phyloP scores from a whole-genome alignment of 441 rosid genomes.

The Bocquillonia castaneifolia region DNA sequence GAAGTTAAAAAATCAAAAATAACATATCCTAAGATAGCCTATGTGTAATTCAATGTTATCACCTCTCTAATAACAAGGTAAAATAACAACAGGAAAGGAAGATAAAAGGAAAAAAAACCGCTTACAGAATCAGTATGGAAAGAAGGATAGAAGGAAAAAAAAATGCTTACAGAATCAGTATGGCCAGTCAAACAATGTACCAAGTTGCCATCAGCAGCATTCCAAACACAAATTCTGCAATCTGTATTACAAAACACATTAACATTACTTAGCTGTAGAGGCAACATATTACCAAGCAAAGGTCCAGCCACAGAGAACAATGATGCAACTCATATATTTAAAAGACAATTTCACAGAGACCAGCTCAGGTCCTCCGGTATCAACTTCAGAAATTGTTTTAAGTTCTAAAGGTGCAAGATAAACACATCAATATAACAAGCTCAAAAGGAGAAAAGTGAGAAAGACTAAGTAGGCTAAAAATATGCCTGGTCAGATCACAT shows the following conservation, averaged over 20 bases:
- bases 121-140: no score
- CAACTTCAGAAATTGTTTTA: background rate
- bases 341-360: background rate
- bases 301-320: conserved; percentile 3
- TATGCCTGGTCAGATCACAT: background rate
- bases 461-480: background rate
- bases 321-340: background rate
- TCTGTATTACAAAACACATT: conserved; percentile 45
- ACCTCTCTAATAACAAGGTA: no score
- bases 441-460: background rate
- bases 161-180: conserved; percentile 75
- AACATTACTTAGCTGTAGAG: conserved; percentile 16
- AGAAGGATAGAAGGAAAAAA: background rate
- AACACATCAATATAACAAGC: background rate
- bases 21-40: background rate
- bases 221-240: conserved; percentile 99
- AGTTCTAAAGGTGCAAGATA: background rate
- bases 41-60: background rate
- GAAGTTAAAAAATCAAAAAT: conserved; percentile 1
- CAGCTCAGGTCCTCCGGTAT: conserved; percentile 2
- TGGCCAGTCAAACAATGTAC: conserved; percentile 98
- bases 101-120: no score
- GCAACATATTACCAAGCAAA: conserved; percentile 1
- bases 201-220: conserved; percentile 94
- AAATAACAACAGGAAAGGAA: no score